phyloP scores from a whole-genome alignment of 108 stramenopile species.

The Cyclotella kingstonii region DNA sequence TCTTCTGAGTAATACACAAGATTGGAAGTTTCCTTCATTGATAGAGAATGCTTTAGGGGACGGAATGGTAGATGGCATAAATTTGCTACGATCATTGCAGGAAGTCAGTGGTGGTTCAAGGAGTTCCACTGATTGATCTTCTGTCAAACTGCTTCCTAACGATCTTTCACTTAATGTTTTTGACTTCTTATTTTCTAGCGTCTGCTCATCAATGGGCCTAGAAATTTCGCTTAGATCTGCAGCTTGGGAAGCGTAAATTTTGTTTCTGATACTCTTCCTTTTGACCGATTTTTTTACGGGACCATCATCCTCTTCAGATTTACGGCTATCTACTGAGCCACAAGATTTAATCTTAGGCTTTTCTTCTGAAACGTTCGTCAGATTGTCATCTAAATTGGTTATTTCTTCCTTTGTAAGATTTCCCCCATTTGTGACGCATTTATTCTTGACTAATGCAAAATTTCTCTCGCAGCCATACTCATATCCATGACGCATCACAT shows the following conservation, averaged over 20 bases:
- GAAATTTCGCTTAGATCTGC: too few relatives aligned
- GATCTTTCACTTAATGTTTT: too few relatives aligned
- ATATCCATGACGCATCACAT: slow-evolving; percentile 61
- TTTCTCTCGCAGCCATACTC: slow-evolving; percentile 45
- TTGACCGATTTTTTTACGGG: too few relatives aligned
- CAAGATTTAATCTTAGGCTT: too few relatives aligned
- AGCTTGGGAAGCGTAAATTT: too few relatives aligned
- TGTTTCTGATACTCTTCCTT: too few relatives aligned
- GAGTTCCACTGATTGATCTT: background rate
- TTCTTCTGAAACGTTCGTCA: background rate
- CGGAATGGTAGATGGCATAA: slow-evolving; percentile 14
- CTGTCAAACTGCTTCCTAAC: background rate
- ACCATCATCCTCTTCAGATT: too few relatives aligned
- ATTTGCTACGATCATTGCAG: slow-evolving; percentile 6
- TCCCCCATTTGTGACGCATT: background rate
- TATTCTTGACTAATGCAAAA: slow-evolving; percentile 16
- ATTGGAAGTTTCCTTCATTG: background rate
- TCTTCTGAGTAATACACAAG: background rate
- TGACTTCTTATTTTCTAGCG: too few relatives aligned
- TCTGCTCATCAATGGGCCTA: too few relatives aligned
- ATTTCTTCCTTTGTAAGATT: slow-evolving; percentile 1
- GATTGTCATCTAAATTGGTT: background rate
- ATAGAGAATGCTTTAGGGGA: slow-evolving; percentile 9
- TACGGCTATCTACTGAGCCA: too few relatives aligned
- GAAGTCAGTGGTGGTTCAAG: background rate